phyloP scores from a whole-genome alignment of 116 monocot genomes.

The Thalassia testudinum region DNA sequence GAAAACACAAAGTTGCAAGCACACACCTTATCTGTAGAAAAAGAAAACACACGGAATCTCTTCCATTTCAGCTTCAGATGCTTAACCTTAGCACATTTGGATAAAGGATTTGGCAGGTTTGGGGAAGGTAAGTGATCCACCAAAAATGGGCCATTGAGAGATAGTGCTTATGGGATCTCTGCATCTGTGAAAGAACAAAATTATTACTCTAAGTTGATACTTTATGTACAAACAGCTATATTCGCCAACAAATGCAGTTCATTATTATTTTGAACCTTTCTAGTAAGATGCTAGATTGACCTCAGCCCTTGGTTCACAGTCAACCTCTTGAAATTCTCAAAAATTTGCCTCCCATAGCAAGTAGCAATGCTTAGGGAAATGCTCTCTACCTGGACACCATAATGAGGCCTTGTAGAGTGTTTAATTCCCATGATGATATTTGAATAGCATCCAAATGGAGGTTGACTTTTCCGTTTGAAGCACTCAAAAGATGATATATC shows the following conservation, averaged over 20 bases:
- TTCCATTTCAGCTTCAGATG: constrained; percentile 70
- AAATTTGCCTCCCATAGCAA: constrained; percentile 55
- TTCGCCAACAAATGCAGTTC: constrained; percentile 21
- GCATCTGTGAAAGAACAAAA: too few relatives aligned
- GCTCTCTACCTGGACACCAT: constrained; percentile 54
- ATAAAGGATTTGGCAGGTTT: too few relatives aligned
- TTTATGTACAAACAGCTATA: too few relatives aligned
- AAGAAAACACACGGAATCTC: constrained; percentile 49
- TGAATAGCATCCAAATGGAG: constrained; percentile 5
- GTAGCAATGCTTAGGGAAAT: constrained; percentile 67
- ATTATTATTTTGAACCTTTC: constrained; percentile 90
- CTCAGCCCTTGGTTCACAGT: constrained; percentile 40
- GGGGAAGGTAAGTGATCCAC: too few relatives aligned
- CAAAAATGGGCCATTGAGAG: neutral
- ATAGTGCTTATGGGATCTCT: too few relatives aligned
- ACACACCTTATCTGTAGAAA: constrained; percentile 71
- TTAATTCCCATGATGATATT: constrained; percentile 63
- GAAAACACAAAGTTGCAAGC: too few relatives aligned
- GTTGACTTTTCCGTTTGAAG: constrained; percentile 6
- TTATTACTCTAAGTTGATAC: too few relatives aligned
- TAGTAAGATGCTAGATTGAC: constrained; percentile 25
- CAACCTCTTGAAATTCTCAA: constrained; percentile 71
- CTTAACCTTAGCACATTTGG: constrained; percentile 15
- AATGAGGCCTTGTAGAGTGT: constrained; percentile 62
- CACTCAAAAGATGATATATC: constrained; percentile 4